phyloP scores from a whole-genome alignment of 345 rosid genomes.

The Acer campestre region DNA sequence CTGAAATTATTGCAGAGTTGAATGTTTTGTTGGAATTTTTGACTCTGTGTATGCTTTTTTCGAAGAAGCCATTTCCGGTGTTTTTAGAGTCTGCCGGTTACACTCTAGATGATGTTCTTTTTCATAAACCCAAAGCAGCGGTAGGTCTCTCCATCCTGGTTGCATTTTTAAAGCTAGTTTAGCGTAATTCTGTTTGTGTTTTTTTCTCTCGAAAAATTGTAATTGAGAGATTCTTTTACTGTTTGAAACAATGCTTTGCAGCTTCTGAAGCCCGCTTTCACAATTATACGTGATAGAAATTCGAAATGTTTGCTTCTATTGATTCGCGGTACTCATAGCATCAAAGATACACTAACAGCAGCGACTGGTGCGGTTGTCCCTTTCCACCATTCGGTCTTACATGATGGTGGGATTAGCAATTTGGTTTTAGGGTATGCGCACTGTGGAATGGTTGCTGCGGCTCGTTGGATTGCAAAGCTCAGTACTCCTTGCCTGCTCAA shows the following conservation, averaged over 20 bases:
- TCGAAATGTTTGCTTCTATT: constrained; percentile 71
- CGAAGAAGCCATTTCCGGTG: constrained; percentile 88
- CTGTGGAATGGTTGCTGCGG: constrained; percentile 99
- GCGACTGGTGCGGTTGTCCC: constrained; percentile 99
- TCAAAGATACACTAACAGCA: constrained; percentile 95
- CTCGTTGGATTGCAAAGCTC: constrained; percentile 96
- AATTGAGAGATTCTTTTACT: constrained; percentile 8
- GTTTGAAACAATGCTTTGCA: constrained; percentile 38
- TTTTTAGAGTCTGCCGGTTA: constrained; percentile 82
- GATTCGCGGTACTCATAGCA: constrained; percentile 97
- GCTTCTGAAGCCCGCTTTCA: constrained; percentile 97
- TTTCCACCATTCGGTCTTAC: constrained; percentile 93
- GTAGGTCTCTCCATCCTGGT: constrained; percentile 42
- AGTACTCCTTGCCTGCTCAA: constrained; percentile 76
- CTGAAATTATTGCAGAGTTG: constrained; percentile 62
- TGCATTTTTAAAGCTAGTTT: not conserved
- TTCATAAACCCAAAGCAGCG: constrained; percentile 97
- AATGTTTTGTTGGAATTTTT: constrained; percentile 62
- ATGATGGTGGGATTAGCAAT: constrained; percentile 94
- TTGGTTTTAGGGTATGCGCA: constrained; percentile 97
- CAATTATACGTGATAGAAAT: constrained; percentile 69
- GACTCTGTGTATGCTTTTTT: constrained; percentile 87
- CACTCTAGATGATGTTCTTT: constrained; percentile 75
- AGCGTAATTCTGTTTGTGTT: not conserved
- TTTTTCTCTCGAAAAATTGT: not conserved